Percentiles rank a stretch among this genome's conserved stretches.
Evolutionary conservation across 1,284 basidiomycete species (phyloP).

Genomic region (Sporisorium exsertum): DNA sequence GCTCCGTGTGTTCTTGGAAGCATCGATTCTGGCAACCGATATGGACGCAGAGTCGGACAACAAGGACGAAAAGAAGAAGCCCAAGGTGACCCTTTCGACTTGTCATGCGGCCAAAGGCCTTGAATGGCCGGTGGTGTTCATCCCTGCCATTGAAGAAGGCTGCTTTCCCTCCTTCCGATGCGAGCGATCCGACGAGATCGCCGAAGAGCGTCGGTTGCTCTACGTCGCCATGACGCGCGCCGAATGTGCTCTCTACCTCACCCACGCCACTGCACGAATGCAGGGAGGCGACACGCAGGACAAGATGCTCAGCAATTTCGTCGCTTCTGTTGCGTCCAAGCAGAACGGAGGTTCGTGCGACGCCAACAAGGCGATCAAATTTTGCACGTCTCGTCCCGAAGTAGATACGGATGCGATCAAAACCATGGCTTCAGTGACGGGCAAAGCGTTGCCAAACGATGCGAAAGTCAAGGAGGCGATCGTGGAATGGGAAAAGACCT

Average conservation of each 20-base stretch:
- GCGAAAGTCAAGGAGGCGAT: conserved; percentile 17
- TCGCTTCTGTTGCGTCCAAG: conserved; percentile 28
- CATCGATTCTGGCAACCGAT: conserved; percentile 86
- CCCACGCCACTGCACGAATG: conserved; percentile 63
- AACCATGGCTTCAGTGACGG: conserved; percentile 32
- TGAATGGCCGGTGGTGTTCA: conserved; percentile 88
- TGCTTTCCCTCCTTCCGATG: conserved; percentile 83
- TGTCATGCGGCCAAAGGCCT: conserved; percentile 91
- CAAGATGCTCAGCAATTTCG: conserved; percentile 48
- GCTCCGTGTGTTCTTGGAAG: conserved; percentile 83
- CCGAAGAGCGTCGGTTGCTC: conserved; percentile 85
- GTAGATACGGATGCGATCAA: conserved; percentile 18
- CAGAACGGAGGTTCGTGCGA: conserved; percentile 24
- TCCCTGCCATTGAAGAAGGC: conserved; percentile 77
- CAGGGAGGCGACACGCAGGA: conserved; percentile 46
- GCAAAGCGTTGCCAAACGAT: conserved; percentile 15
- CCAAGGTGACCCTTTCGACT: conserved; percentile 82
- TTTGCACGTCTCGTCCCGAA: conserved; percentile 31
- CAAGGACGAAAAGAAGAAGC: conserved; percentile 72
- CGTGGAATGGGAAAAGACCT: conserved; percentile 20
- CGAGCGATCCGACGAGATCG: conserved; percentile 75
- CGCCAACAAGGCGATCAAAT: conserved; percentile 29
- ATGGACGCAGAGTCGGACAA: conserved; percentile 74
- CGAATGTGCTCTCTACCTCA: conserved; percentile 79
- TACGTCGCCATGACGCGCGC: conserved; percentile 93